Evolutionary conservation across 345 rosid species (phyloP).

Genomic region (Nephelium lappaceum): DNA sequence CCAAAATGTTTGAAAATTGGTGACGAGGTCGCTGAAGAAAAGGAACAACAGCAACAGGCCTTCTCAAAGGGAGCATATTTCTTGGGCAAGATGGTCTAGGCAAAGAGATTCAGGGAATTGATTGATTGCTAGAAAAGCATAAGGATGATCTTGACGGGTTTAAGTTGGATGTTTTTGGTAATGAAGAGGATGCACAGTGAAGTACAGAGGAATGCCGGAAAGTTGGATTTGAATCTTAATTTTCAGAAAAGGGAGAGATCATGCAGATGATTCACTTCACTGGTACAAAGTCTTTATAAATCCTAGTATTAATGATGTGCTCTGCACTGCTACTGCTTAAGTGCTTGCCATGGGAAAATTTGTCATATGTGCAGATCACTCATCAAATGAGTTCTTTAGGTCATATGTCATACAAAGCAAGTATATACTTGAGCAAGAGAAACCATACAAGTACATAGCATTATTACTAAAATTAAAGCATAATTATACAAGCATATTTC

Average conservation of each 20-base stretch:
- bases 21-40: slow-evolving; percentile 76
- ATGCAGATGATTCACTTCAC: slow-evolving; percentile 91
- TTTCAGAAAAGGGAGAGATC: slow-evolving; percentile 93
- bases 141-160: slow-evolving; percentile 79
- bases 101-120: slow-evolving; percentile 94
- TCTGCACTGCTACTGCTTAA: slow-evolving; percentile 98
- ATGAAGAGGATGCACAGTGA: slow-evolving; percentile 94
- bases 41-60: slow-evolving; percentile 85
- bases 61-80: slow-evolving; percentile 98
- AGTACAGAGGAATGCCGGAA: slow-evolving; percentile 73
- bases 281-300: slow-evolving; percentile 98
- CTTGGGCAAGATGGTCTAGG: slow-evolving; percentile 99
- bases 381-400: slow-evolving; percentile 94
- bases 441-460: too few species aligned
- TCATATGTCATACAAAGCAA: slow-evolving; percentile 33
- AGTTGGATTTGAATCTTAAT: slow-evolving; percentile 71
- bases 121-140: slow-evolving; percentile 82
- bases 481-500: too few species aligned
- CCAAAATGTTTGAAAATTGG: slow-evolving; percentile 94
- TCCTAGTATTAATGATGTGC: slow-evolving; percentile 94
- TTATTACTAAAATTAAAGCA: too few species aligned
- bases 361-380: slow-evolving; percentile 95
- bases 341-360: slow-evolving; percentile 99
- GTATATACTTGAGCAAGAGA: too few species aligned
- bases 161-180: slow-evolving; percentile 90